Evolutionary conservation across 1,284 basidiomycete genomes (phyloP), one percentile per base, ranked within the genome.

Genomic region (Trichosporon sp.): DNA sequence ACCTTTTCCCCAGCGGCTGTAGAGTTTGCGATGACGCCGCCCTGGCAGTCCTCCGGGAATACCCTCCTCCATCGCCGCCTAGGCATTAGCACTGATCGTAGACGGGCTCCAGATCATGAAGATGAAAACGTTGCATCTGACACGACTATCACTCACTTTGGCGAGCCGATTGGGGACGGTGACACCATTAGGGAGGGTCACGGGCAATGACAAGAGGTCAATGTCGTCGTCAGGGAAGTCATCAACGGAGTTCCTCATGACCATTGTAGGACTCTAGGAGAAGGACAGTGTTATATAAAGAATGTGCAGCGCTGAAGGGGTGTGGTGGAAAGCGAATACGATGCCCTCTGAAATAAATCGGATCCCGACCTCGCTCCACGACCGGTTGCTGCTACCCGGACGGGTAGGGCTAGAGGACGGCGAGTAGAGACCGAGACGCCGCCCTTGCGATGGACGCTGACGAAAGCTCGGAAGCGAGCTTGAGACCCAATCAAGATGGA

Each of bases 1-100:
- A 4, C 88, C 86, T 37, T 82, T 76, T 0, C 87, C 86, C 93
- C 94, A 98, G 69, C 83, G 81, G 0, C 85, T 79, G 76, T 98
- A 97, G 25, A 97, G 83, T 1, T 79, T 74, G 40, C 84, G 78
- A 74, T 92, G 89, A 36, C 83, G 78, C 16, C 80, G 70, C 64
- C 88, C 90, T 0, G 92, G 92, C 14, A 85, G 84, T 0, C 90
- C 89, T n/a, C 91, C 90, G 13, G 81, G 81, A 32, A 89, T 81
- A 1, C 92, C 89, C 76, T 95, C 93, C 71, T 93, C 93, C 85
- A 93, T 84, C 0, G 93, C 88, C 21, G 87, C 88, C 89, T 91
- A 63, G 4, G 11, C 13, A 19, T 60, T 49, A 46, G 21, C n/a
- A 32, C 32, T n/a, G 32, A 58, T 32, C 19, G 58, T 56, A 52